phyloP scores from a whole-genome alignment of 768 basidiomycete genomes.

The Flagelloscypha sp. region DNA sequence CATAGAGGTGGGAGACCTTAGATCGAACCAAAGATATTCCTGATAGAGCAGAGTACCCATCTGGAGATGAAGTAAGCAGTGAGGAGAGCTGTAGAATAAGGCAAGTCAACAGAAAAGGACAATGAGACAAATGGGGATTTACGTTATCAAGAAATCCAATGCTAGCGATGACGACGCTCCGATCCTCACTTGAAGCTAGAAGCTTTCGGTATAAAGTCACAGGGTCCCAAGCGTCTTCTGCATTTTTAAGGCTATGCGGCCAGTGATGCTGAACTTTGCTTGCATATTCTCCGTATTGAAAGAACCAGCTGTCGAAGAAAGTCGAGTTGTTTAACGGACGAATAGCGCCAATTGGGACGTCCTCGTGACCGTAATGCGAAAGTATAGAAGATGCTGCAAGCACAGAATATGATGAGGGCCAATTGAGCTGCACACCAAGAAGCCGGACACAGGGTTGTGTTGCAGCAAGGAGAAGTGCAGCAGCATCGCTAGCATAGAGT shows the following conservation, averaged over 20 bases:
- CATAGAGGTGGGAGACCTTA: background rate
- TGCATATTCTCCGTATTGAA: background rate
- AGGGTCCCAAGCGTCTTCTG: slow-evolving; percentile 1
- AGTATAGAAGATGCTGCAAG: background rate
- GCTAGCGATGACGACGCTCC: slow-evolving; percentile 1
- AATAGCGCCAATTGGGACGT: background rate
- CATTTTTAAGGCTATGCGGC: background rate
- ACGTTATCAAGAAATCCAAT: slow-evolving; percentile 3
- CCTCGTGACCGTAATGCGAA: background rate
- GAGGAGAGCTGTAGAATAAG: too few relatives aligned
- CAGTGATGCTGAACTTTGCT: slow-evolving; percentile 2
- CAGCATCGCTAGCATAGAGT: too few relatives aligned
- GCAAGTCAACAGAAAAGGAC: too few relatives aligned
- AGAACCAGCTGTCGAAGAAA: slow-evolving; percentile 1
- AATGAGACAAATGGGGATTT: too few relatives aligned
- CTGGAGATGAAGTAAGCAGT: too few relatives aligned
- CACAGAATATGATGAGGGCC: background rate
- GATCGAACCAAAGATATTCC: background rate
- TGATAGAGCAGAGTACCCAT: background rate
- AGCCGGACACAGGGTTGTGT: background rate
- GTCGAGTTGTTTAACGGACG: background rate
- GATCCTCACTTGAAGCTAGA: background rate
- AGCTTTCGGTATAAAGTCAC: slow-evolving; percentile 1
- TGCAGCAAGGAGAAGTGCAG: background rate
- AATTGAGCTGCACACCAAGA: slow-evolving; percentile 1